Percentiles rank a stretch among this genome's conserved stretches.
phyloP scores from a whole-genome alignment of 768 basidiomycete species.

The Leccinellum luteum region DNA sequence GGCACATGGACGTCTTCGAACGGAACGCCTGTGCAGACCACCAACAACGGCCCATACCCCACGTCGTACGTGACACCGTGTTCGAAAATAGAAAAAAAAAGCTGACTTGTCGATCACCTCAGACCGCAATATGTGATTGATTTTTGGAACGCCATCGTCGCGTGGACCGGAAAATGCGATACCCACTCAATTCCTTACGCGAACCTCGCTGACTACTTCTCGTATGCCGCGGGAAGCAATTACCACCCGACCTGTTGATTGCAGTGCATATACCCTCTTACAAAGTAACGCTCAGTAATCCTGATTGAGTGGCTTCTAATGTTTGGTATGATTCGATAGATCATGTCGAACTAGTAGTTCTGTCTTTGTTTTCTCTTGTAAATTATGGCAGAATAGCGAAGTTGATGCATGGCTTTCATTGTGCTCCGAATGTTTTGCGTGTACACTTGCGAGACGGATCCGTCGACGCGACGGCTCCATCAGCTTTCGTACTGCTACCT shows the following conservation, averaged over 20 bases:
- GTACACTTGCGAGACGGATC: not conserved
- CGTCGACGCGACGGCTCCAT: not conserved
- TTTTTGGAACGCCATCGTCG: constrained; percentile 21
- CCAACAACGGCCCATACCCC: constrained; percentile 20
- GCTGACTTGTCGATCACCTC: not conserved
- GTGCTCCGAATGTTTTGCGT: not conserved
- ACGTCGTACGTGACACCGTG: constrained; percentile 12
- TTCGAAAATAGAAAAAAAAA: not conserved
- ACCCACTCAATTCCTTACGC: constrained; percentile 21
- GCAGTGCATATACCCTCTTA: not conserved
- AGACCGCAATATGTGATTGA: constrained; percentile 20
- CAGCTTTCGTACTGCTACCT: not conserved
- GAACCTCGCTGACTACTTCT: constrained; percentile 23
- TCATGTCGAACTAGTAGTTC: not conserved
- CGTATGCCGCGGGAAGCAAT: constrained; percentile 18
- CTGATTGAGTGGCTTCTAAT: not conserved
- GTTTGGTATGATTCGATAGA: not conserved
- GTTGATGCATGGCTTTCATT: not conserved
- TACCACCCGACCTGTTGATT: constrained; percentile 17
- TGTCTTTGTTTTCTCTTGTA: not conserved
- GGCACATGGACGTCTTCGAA: constrained; percentile 8
- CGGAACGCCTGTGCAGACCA: constrained; percentile 9
- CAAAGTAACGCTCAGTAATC: not conserved
- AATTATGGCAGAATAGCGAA: not conserved
- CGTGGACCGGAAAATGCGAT: constrained; percentile 25